Evolutionary conservation across 345 rosid species (phyloP).

Genomic region (Populus simonii): DNA sequence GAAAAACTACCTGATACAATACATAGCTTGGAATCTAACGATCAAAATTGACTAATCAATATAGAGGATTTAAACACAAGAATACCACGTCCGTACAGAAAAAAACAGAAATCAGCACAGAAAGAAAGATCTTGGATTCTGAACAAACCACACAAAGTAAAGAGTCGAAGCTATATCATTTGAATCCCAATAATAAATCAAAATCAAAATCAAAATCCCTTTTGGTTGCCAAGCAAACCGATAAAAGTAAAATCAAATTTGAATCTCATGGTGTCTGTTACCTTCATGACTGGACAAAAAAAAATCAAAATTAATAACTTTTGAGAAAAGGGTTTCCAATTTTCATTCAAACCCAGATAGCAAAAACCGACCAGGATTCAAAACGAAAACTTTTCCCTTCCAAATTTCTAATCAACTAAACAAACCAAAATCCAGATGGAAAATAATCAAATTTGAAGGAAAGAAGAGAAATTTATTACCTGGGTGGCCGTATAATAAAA

Average conservation of each 20-base stretch:
- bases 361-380: slow-evolving; percentile 1
- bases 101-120: neutral
- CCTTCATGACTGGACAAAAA: neutral
- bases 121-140: slow-evolving; percentile 13
- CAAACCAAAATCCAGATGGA: neutral
- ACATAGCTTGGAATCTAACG: neutral
- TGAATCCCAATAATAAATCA: neutral
- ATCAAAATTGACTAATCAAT: neutral
- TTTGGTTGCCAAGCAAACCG: neutral
- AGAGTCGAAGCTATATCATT: neutral
- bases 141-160: neutral
- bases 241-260: neutral
- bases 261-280: neutral
- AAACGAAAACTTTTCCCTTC: neutral
- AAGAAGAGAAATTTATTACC: slow-evolving; percentile 37
- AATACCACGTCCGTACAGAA: neutral
- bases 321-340: neutral
- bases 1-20: neutral
- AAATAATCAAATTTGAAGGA: neutral
- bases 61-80: neutral
- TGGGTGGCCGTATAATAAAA: slow-evolving; percentile 96
- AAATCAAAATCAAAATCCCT: neutral
- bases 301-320: neutral
- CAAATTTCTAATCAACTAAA: neutral
- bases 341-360: slow-evolving; percentile 2